Base-by-base conservation (phyloP, 306 rosid genomes). In the Glycine tomentella region DNA sequence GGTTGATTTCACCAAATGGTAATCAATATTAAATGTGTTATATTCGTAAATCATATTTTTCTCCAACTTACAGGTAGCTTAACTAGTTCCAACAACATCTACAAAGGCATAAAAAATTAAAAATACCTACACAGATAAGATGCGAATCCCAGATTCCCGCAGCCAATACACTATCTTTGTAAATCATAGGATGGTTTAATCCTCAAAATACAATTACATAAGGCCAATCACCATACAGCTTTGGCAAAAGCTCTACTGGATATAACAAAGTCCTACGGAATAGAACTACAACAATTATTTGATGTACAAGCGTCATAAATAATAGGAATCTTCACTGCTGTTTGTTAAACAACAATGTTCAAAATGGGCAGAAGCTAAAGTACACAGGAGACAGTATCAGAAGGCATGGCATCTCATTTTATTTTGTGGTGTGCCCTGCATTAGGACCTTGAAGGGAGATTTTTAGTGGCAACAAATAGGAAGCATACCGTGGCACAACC, bases 391-490 rank as follows among this genome's bases (percentile, higher is more conserved):
- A 77, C 69, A 51, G 70, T 48, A 52, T 51, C 49, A 33, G 16
- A 64, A 55, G 53, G 62, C 31, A 17, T 78, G 79, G 3, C 71
- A 31, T 56, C 57, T 76, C 10, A 49, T 61, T 49, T 36, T 42
- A 57, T n/a, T 20, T 25, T 67, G 72, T 52, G 57, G 66, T 44
- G 53, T 61, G 61, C 38, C 59, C 61, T 57, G 83, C 67, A 15
- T 49, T 56, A n/a, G 57, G 65, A 72, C 61, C 33, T 78, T 83
- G 48, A 33, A 49, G 13, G 59, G 53, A 61, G 52, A 51, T 10
- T 63, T 25, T 62, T 44, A 15, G 42, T 51, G 69, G 62, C 44
- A 53, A 53, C 76, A 75, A 75, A 52, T 62, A 45, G 44, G 64
- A 80, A 33, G 70, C 58, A 75, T 25, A 15, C 20, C 31, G 7